Conservation (phyloP, 129 eudicot genomes). For the Oenanthe sinensis region DNA sequence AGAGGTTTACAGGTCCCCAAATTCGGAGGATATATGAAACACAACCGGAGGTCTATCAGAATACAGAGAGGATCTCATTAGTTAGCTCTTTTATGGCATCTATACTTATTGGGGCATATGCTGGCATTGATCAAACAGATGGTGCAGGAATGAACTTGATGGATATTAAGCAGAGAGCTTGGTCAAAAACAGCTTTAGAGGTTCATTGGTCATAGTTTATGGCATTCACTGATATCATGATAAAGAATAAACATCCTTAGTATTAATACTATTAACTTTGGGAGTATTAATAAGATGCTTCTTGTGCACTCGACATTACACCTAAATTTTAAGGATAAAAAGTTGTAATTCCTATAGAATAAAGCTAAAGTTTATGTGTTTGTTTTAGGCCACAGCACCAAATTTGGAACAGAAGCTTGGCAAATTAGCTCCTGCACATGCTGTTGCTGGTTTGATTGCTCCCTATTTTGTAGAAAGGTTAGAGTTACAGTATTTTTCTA, state of each 20-base stretch:
- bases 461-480: conserved; percentile 80
- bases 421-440: conserved; percentile 80
- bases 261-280: not conserved
- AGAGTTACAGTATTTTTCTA: conserved; percentile 2
- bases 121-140: conserved; percentile 91
- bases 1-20: conserved; percentile 88
- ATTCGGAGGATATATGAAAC: conserved; percentile 64
- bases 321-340: not conserved
- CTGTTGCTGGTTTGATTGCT: conserved; percentile 78
- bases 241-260: not conserved
- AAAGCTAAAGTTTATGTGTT: conserved; percentile 3
- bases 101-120: conserved; percentile 60
- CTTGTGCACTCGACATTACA: not conserved
- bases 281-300: not conserved
- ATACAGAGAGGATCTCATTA: conserved; percentile 70
- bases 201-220: conserved; percentile 22
- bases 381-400: conserved; percentile 78
- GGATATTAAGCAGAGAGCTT: conserved; percentile 68
- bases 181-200: conserved; percentile 73
- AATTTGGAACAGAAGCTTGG: conserved; percentile 82
- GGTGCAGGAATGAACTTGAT: conserved; percentile 96
- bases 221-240: not conserved
- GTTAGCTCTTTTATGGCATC: conserved; percentile 90
- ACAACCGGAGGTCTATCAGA: conserved; percentile 52
- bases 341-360: not conserved